Evolutionary conservation across 352 stramenopile species (phyloP).

Genomic region (Pythium insidiosum): DNA sequence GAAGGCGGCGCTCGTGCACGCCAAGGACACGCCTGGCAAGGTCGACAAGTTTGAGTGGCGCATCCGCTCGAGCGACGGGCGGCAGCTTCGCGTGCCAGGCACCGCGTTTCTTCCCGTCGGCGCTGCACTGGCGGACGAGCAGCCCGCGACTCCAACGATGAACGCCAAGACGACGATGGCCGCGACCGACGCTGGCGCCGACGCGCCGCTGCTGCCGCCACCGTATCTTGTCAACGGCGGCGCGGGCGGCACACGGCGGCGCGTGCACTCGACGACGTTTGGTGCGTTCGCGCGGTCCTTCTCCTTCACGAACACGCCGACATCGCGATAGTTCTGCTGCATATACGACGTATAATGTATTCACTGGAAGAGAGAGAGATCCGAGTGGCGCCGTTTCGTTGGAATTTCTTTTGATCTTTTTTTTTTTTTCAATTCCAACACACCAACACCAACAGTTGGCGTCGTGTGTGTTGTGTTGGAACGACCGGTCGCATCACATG

Average conservation of each 20-base stretch:
- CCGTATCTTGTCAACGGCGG: neutral
- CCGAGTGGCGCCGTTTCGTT: neutral
- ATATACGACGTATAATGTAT: slow-evolving; percentile 7
- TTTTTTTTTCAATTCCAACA: neutral
- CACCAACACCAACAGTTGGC: neutral
- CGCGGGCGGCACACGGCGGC: slow-evolving; percentile 57
- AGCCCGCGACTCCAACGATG: neutral
- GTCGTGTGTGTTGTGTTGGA: neutral
- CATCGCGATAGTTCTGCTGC: neutral
- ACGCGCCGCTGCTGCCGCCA: neutral
- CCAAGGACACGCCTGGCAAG: slow-evolving; percentile 39
- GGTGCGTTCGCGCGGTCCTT: slow-evolving; percentile 66
- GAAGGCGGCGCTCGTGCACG: slow-evolving; percentile 40
- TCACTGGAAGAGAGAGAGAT: neutral
- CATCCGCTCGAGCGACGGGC: too few relatives aligned
- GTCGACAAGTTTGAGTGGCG: slow-evolving; percentile 59
- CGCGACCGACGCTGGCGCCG: neutral
- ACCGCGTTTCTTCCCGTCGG: too few relatives aligned
- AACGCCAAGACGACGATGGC: neutral
- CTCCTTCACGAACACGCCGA: slow-evolving; percentile 39
- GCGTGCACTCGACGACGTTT: slow-evolving; percentile 75
- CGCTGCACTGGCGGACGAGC: too few relatives aligned
- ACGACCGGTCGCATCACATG: neutral
- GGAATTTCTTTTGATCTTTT: slow-evolving; percentile 2
- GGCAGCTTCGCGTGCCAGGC: too few relatives aligned